Evolutionary conservation across 768 basidiomycete genomes (phyloP), one percentile per base, ranked within the genome.

Genomic region (Hygrocybe coccinea): DNA sequence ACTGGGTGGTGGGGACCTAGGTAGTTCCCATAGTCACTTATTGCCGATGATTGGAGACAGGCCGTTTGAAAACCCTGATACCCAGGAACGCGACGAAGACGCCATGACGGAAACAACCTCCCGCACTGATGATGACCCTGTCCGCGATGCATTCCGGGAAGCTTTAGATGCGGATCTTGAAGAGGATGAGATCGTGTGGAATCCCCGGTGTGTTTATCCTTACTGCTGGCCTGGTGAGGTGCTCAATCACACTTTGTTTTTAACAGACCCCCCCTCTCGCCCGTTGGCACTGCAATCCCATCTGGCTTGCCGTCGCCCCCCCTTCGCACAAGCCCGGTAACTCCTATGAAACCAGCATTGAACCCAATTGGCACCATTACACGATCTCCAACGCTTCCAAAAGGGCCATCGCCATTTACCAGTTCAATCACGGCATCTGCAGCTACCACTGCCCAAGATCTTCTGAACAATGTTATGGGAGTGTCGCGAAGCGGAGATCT

Each of bases 121-220:
- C 9, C 80, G 78, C 39, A 89, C 87, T 1, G 91, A 92, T 45
- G 90, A 92, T 59, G 95, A 95, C 63, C 83, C 87, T 0, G 80
- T 97, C 34, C 80, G 77, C 10, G 81, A 85, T 10, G 87, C 82
- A 4, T 85, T 90, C 64, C 71, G 79, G 24, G 70, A 54, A 19
- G 56, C 68, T 49, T 60, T 77, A 47, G 69, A 69, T 12, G 74
- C 58, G 37, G 69, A 74, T 22, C 75, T 71, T 11, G 71, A 74
- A 5, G 79, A 80, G 2, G 88, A 91, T 19, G 80, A 89, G 65
- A 85, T 93, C 60, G 85, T 97, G 47, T 87, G 85, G 73, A 79
- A 87, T 66, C 85, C 82, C 34, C 79, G 81, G 84, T 84, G 54
- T 22, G 71, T 55, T 21, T 11, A 8, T 46, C 29, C n/a, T n/a